Evolutionary conservation across 768 basidiomycete genomes (phyloP).

Genomic region (Rossbeevera mucosa): DNA sequence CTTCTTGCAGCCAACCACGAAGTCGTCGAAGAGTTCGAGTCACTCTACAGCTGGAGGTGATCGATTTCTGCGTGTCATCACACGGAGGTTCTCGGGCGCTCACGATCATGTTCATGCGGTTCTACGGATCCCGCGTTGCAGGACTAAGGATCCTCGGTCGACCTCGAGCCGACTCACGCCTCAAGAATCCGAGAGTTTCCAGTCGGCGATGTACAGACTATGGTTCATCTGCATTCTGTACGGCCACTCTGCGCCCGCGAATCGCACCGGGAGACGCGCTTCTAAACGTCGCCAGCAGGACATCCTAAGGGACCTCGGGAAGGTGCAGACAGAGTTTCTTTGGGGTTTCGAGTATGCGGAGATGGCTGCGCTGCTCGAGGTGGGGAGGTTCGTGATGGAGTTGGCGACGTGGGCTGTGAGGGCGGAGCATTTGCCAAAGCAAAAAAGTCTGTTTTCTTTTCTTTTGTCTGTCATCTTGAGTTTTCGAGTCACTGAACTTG

Average conservation of each 20-base stretch:
- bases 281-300: not conserved
- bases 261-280: not conserved
- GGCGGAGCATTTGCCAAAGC: not conserved
- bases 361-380: not conserved
- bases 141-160: conserved; percentile 35
- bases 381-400: not conserved
- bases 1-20: conserved; percentile 13
- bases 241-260: not conserved
- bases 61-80: not conserved
- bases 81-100: not conserved
- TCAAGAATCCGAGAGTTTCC: not conserved
- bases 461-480: not conserved
- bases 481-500: not conserved
- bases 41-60: conserved; percentile 23
- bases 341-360: not conserved
- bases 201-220: not conserved
- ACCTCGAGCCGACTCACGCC: not conserved
- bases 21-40: conserved; percentile 12
- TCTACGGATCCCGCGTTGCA: conserved; percentile 6
- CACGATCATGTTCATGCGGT: not conserved
- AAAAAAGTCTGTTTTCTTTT: not conserved
- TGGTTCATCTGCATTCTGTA: not conserved
- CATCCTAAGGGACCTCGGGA: not conserved
- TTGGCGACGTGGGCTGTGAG: not conserved
- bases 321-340: not conserved